phyloP scores from a whole-genome alignment of 305 asterid genomes.

The Caryopteris hybrid region DNA sequence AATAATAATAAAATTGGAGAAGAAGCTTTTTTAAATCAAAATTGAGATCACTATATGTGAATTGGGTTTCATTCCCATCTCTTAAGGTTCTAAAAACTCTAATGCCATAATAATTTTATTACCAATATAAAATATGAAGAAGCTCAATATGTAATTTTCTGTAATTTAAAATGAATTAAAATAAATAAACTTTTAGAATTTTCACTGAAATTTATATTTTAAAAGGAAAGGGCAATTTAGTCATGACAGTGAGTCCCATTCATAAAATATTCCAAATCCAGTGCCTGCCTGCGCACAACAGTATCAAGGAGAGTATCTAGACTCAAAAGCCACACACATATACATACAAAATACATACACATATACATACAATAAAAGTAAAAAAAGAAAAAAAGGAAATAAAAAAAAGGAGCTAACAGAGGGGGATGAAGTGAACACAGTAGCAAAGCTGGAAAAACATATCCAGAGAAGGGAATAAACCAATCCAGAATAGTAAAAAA shows the following conservation, averaged over 20 bases:
- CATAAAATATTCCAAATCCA: conserved; percentile 44
- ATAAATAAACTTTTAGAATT: too few relatives aligned
- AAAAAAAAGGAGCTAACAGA: too few relatives aligned
- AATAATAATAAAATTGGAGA: too few relatives aligned
- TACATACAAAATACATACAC: neutral
- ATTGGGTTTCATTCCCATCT: too few relatives aligned
- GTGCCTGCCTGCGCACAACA: conserved; percentile 20
- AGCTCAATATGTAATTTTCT: too few relatives aligned
- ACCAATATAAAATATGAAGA: too few relatives aligned
- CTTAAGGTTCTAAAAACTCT: too few relatives aligned
- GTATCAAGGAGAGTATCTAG: conserved; percentile 16
- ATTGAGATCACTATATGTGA: too few relatives aligned
- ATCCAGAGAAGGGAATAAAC: conserved; percentile 6
- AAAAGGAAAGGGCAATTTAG: conserved; percentile 20
- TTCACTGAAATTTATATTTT: too few relatives aligned
- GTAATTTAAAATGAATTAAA: too few relatives aligned
- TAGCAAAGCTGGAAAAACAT: conserved; percentile 8
- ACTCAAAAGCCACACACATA: conserved; percentile 5
- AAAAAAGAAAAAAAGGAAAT: neutral
- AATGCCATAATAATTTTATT: too few relatives aligned
- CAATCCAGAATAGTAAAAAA: conserved; percentile 26
- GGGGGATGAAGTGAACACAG: conserved; percentile 13
- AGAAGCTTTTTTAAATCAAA: too few relatives aligned
- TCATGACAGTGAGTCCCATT: conserved; percentile 21
- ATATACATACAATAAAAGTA: neutral